Evolutionary conservation across 1,139 yeast species (phyloP), one percentile per base, ranked within the genome.

Genomic region (Geotrichum carabidarum): DNA sequence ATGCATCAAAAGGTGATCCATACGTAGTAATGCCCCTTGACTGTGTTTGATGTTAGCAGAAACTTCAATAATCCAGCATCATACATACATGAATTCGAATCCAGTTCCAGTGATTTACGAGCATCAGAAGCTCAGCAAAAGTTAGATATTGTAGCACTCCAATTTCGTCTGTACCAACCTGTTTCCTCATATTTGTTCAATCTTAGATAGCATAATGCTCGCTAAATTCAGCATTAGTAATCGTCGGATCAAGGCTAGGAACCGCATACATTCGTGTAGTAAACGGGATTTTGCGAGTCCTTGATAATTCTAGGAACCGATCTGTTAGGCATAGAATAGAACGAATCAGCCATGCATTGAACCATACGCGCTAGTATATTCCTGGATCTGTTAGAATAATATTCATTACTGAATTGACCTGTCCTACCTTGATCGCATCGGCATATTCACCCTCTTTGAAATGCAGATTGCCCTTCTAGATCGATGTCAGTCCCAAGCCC

Each of bases 371-470:
- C 63, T 61, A 14, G 68, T 62, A 48, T 65, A 65, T 54, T 62
- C 64, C 63, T 60, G 42, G 18, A 7, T 11, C n/a, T 38, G 17
- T 44, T 54, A 35, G 46, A 36, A 42, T 34, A 31, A 2, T 12
- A 8, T 14, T 35, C 22, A 18, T 38, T 32, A 18, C 41, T 4
- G 11, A 11, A 8, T 31, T 14, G 38, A n/a, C 34, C 42, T 18
- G 18, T 36, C 65, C 48, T 50, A 62, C 66, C 60, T 66, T 63
- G 59, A 75, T 57, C 44, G 71, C 68, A 59, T 69, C 60, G 53
- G 60, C 60, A 62, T 70, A 65, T 61, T 71, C 69, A 54, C 75
- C 60, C 72, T 75, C 63, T 59, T 71, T 48, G 75, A 77, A 55
- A 62, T 63, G 59, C 36, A 49, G 55, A 53, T 67, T 67, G 27